Conservation (phyloP, 2,329 filamentous ascomycete species). For the Aspergillus bombycis region DNA sequence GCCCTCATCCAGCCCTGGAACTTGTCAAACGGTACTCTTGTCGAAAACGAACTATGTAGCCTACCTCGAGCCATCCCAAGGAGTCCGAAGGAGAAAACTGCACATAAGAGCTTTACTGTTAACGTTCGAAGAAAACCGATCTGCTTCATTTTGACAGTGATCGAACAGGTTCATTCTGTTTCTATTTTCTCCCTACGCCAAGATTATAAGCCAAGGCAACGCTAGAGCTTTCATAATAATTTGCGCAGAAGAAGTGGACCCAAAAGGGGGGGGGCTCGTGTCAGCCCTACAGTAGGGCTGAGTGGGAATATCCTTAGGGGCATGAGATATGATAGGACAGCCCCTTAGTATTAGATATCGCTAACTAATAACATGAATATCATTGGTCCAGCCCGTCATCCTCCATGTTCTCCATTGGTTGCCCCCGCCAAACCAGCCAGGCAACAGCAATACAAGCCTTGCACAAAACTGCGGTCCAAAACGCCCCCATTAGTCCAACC, state of each 20-base stretch:
- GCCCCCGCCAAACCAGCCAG: slow-evolving; percentile 65
- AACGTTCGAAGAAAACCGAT: neutral
- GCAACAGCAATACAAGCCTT: slow-evolving; percentile 60
- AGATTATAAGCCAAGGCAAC: neutral
- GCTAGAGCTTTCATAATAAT: neutral
- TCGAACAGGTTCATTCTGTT: neutral
- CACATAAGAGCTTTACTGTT: slow-evolving; percentile 15
- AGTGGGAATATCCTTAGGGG: neutral
- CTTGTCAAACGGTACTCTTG: neutral
- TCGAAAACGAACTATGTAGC: neutral
- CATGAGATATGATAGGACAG: neutral
- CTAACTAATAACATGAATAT: neutral
- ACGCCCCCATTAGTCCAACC: slow-evolving; percentile 55
- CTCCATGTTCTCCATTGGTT: slow-evolving; percentile 22
- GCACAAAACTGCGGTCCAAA: slow-evolving; percentile 63
- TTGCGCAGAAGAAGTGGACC: neutral
- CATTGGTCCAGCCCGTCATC: neutral
- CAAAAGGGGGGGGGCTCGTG: neutral
- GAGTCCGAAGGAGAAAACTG: slow-evolving; percentile 20
- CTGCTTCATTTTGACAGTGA: neutral
- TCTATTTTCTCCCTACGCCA: neutral
- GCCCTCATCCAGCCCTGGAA: slow-evolving; percentile 25
- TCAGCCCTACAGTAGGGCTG: slow-evolving; percentile 6
- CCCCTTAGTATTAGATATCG: neutral
- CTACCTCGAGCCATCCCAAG: slow-evolving; percentile 21